Conservation (phyloP, 2,329 filamentous ascomycete genomes). For the Aspergillus tubingensis region DNA sequence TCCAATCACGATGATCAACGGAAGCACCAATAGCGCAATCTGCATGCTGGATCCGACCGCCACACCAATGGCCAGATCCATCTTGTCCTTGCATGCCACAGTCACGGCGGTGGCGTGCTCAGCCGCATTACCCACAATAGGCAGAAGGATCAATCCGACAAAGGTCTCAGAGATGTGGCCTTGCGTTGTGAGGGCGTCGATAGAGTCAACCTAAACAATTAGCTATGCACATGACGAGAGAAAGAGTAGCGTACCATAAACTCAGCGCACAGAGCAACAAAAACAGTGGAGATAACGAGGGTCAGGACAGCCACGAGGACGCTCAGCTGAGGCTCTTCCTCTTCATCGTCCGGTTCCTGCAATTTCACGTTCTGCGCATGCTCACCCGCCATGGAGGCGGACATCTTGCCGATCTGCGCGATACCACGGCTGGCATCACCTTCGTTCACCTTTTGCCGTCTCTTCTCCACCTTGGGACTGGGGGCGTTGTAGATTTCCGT, state of each 20-base stretch:
- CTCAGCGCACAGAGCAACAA: constrained; percentile 76
- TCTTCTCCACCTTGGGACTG: constrained; percentile 73
- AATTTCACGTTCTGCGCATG: constrained; percentile 50
- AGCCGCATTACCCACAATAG: constrained; percentile 67
- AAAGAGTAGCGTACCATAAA: constrained; percentile 53
- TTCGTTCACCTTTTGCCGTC: constrained; percentile 48
- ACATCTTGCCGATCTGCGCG: constrained; percentile 56
- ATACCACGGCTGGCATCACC: constrained; percentile 54
- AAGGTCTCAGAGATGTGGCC: constrained; percentile 59
- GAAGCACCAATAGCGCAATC: constrained; percentile 64
- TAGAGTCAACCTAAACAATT: constrained; percentile 50
- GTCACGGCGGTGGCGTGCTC: constrained; percentile 67
- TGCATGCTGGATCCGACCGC: constrained; percentile 67
- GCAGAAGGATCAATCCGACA: constrained; percentile 64
- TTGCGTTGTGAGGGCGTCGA: constrained; percentile 54
- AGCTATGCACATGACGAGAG: neutral
- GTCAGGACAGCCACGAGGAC: constrained; percentile 71
- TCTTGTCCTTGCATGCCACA: constrained; percentile 66
- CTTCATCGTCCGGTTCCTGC: constrained; percentile 66
- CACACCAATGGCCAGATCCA: constrained; percentile 68
- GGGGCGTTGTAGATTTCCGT: constrained; percentile 75
- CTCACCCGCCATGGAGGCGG: constrained; percentile 53
- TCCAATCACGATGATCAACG: constrained; percentile 61
- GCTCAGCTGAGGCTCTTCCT: constrained; percentile 73
- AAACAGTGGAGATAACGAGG: constrained; percentile 70